phyloP scores from a whole-genome alignment of 345 rosid genomes.

The Linum tenue region DNA sequence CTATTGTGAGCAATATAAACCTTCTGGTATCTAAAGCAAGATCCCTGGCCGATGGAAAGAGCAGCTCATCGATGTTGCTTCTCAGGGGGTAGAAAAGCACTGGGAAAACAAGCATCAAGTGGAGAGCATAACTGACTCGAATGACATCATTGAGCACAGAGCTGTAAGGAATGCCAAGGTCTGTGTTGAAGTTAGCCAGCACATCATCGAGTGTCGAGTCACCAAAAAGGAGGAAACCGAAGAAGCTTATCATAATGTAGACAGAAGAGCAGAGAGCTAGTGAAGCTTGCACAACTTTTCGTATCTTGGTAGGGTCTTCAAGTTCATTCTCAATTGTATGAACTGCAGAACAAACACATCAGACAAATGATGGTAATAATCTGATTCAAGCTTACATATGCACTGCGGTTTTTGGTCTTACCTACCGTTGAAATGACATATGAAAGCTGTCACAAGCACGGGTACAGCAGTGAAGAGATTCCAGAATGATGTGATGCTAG shows the following conservation, averaged over 20 bases:
- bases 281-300: conserved; percentile 14
- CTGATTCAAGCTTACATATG: background rate
- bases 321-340: conserved; percentile 20
- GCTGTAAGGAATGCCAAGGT: conserved; percentile 15
- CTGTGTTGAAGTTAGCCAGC: conserved; percentile 16
- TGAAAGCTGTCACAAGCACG: conserved; percentile 20
- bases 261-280: conserved; percentile 14
- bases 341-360: conserved; percentile 9
- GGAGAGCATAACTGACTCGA: conserved; percentile 17
- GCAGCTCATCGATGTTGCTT: conserved; percentile 16
- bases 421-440: conserved; percentile 20
- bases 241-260: conserved; percentile 16
- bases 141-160: conserved; percentile 12
- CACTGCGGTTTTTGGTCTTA: background rate
- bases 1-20: conserved; percentile 13
- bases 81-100: conserved; percentile 14
- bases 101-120: conserved; percentile 22
- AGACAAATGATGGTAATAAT: background rate
- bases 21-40: conserved; percentile 10
- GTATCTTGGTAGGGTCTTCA: conserved; percentile 13
- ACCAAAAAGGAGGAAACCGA: conserved; percentile 22
- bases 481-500: conserved; percentile 14
- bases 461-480: conserved; percentile 19
- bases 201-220: conserved; percentile 20
- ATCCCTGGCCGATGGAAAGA: conserved; percentile 18